These are phyloP conservation scores for Triticum aestivum DNA, from an alignment of 176 grass and related monocot species.

Conservation along the genomic window DNA sequence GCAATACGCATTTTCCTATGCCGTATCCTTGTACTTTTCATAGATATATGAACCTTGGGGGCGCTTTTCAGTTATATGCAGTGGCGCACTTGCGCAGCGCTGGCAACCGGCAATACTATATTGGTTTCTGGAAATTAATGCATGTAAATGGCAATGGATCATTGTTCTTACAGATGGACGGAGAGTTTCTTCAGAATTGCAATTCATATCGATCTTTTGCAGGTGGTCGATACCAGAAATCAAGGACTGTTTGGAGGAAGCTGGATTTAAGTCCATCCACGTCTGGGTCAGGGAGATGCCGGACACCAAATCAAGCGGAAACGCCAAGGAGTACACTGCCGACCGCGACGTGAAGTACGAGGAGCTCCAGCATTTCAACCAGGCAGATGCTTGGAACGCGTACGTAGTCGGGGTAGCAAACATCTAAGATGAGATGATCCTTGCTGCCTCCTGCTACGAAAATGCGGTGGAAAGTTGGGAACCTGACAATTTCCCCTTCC, in stretches of 20 bases:
- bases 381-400: constrained; percentile 89
- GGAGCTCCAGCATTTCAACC: constrained; percentile 62
- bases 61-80: neutral
- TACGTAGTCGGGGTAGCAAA: constrained; percentile 83
- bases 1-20: neutral
- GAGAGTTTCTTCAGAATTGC: neutral
- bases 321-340: constrained; percentile 63
- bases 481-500: neutral
- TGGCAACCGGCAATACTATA: neutral
- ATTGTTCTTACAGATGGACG: neutral
- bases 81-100: neutral
- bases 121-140: neutral
- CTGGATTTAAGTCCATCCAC: constrained; percentile 67
- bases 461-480: neutral
- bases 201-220: neutral
- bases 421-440: neutral
- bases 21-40: neutral
- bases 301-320: constrained; percentile 56
- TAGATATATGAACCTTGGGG: neutral
- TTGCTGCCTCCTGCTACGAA: neutral
- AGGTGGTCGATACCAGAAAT: constrained; percentile 96
- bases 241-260: constrained; percentile 90
- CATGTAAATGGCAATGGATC: neutral
- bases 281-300: constrained; percentile 86
- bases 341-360: constrained; percentile 76